Conservation (phyloP, 2,329 filamentous ascomycete genomes). For the Cytospora schulzeri region DNA sequence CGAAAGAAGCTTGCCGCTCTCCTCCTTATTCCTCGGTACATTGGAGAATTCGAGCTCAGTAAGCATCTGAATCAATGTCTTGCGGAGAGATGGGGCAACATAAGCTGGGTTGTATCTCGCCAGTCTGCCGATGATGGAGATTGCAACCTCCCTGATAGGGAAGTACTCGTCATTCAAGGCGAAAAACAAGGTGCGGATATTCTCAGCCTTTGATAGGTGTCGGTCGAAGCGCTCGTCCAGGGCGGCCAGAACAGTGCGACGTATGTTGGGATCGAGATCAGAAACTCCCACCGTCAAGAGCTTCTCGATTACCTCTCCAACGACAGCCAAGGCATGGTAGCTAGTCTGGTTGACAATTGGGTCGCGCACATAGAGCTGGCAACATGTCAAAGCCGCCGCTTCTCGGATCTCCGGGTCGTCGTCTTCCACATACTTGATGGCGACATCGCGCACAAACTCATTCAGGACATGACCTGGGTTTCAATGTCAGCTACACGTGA, state of each 20-base stretch:
- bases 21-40: constrained; percentile 90
- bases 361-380: constrained; percentile 94
- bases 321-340: constrained; percentile 93
- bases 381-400: constrained; percentile 93
- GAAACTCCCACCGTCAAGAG: constrained; percentile 92
- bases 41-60: constrained; percentile 97
- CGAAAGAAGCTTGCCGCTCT: constrained; percentile 90
- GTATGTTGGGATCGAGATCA: constrained; percentile 86
- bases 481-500: constrained; percentile 25
- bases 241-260: constrained; percentile 83
- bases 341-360: constrained; percentile 98
- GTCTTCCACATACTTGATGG: constrained; percentile 96
- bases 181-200: constrained; percentile 92
- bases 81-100: constrained; percentile 92
- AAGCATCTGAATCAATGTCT: constrained; percentile 92
- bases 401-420: constrained; percentile 92
- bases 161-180: constrained; percentile 96
- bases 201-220: constrained; percentile 95
- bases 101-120: constrained; percentile 93
- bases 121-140: constrained; percentile 92
- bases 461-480: constrained; percentile 79
- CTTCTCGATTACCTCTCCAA: constrained; percentile 97
- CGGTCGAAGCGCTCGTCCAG: constrained; percentile 93
- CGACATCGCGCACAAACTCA: constrained; percentile 97
- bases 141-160: constrained; percentile 87